These are phyloP conservation scores for Boletus vermiculosoides DNA, from an alignment of 768 basidiomycete genomes.

Conservation along the genomic window DNA sequence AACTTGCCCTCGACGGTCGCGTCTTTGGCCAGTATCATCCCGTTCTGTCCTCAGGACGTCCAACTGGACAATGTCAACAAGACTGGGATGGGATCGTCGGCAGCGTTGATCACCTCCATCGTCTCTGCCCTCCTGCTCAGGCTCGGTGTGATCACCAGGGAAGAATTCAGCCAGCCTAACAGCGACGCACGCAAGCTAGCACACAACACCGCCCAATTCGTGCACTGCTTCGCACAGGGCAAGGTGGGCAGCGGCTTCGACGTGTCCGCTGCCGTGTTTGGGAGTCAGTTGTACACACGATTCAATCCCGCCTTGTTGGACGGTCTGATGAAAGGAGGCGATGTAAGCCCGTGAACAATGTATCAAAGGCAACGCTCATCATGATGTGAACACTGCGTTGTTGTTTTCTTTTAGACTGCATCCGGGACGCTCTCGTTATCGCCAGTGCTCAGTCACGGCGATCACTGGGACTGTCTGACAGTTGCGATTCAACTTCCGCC, in stretches of 20 bases:
- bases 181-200: slow-evolving; percentile 58
- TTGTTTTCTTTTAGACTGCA: slow-evolving; percentile 10
- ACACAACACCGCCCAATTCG: slow-evolving; percentile 92
- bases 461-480: slow-evolving; percentile 68
- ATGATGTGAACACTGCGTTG: slow-evolving; percentile 1
- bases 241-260: slow-evolving; percentile 99
- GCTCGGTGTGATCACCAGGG: slow-evolving; percentile 55
- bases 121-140: slow-evolving; percentile 83
- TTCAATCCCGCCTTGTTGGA: slow-evolving; percentile 61
- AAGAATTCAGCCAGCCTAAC: slow-evolving; percentile 44
- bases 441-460: slow-evolving; percentile 58
- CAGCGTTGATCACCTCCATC: slow-evolving; percentile 94
- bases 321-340: slow-evolving; percentile 20
- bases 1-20: slow-evolving; percentile 60
- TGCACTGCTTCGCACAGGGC: slow-evolving; percentile 95
- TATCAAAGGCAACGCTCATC: neutral
- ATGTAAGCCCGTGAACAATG: slow-evolving; percentile 19
- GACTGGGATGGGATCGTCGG: slow-evolving; percentile 96
- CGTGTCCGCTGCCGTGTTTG: slow-evolving; percentile 89
- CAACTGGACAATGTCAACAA: slow-evolving; percentile 86
- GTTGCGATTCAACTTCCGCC: slow-evolving; percentile 81
- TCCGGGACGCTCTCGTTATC: slow-evolving; percentile 31
- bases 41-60: slow-evolving; percentile 72
- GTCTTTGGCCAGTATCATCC: slow-evolving; percentile 67
- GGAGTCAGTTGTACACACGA: slow-evolving; percentile 89